Conservation (phyloP, 73 alveolate species). For the Uronychia setigera region DNA sequence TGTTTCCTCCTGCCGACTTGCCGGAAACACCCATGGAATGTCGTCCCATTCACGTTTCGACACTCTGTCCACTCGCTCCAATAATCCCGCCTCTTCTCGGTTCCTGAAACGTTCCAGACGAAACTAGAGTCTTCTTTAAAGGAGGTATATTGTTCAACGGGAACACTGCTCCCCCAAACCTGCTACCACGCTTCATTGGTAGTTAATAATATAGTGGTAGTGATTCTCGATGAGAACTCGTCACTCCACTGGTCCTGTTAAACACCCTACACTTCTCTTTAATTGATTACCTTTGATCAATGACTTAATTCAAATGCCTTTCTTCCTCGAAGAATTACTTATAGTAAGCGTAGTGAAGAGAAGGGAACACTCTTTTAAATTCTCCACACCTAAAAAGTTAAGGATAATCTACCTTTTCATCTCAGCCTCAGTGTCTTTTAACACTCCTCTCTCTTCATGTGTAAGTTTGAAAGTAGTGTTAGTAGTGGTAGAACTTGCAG, state of each 20-base stretch:
- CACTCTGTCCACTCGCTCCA: background rate
- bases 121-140: background rate
- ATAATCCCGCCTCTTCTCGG: background rate
- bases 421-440: conserved; percentile 75
- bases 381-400: conserved; percentile 28
- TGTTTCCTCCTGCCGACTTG: background rate
- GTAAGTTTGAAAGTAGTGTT: background rate
- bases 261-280: background rate
- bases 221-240: background rate
- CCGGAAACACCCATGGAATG: background rate
- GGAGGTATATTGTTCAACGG: background rate
- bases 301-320: conserved; percentile 52
- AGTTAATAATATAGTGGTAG: background rate
- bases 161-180: background rate
- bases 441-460: conserved; percentile 41
- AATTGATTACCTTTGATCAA: conserved; percentile 9
- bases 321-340: conserved; percentile 70
- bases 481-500: too few species aligned
- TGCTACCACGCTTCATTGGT: background rate
- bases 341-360: conserved; percentile 52
- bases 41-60: background rate
- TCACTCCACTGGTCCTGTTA: background rate
- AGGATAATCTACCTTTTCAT: conserved; percentile 29
- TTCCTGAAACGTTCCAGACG: background rate
- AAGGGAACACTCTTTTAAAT: conserved; percentile 75